phyloP scores from a whole-genome alignment of 257 asterid genomes.

The Penstemon eatonii region DNA sequence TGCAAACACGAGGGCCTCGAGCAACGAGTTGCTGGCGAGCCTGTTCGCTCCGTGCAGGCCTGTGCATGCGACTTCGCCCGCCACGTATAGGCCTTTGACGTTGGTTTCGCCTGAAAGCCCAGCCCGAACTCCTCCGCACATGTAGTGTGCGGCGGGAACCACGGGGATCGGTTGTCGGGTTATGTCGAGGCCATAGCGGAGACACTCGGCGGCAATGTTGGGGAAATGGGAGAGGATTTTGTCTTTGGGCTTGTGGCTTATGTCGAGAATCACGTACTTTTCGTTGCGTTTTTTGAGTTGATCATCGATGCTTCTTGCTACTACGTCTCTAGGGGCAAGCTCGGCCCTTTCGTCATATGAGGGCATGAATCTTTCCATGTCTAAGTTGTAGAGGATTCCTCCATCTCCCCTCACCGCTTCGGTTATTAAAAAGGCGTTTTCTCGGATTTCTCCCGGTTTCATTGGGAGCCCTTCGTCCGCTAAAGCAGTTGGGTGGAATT shows the following conservation, averaged over 20 bases:
- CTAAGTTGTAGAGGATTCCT: slow-evolving; percentile 80
- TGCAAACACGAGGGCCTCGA: slow-evolving; percentile 94
- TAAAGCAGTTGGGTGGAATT: slow-evolving; percentile 97
- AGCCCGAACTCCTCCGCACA: slow-evolving; percentile 99
- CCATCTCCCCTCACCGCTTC: slow-evolving; percentile 99
- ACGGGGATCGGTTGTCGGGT: slow-evolving; percentile 88
- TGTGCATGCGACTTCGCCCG: slow-evolving; percentile 98
- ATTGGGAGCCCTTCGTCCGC: slow-evolving; percentile 96
- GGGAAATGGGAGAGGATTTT: slow-evolving; percentile 86
- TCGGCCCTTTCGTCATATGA: slow-evolving; percentile 77
- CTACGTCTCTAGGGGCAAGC: slow-evolving; percentile 97
- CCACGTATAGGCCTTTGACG: slow-evolving; percentile 78
- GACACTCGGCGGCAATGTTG: slow-evolving; percentile 91
- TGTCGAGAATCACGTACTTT: slow-evolving; percentile 87
- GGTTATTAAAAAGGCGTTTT: slow-evolving; percentile 84
- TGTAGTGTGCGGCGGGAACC: slow-evolving; percentile 98
- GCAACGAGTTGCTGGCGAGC: slow-evolving; percentile 90
- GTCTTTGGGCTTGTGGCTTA: slow-evolving; percentile 72
- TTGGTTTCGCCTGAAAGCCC: slow-evolving; percentile 95
- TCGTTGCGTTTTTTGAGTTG: slow-evolving; percentile 87
- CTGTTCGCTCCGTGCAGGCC: slow-evolving; percentile 96
- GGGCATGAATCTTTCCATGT: slow-evolving; percentile 89
- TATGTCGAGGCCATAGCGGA: slow-evolving; percentile 81
- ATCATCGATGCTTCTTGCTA: slow-evolving; percentile 93
- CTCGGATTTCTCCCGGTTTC: slow-evolving; percentile 64